Evolutionary conservation across 176 grass and related monocot species (phyloP).

Genomic region (Olyra latifolia): DNA sequence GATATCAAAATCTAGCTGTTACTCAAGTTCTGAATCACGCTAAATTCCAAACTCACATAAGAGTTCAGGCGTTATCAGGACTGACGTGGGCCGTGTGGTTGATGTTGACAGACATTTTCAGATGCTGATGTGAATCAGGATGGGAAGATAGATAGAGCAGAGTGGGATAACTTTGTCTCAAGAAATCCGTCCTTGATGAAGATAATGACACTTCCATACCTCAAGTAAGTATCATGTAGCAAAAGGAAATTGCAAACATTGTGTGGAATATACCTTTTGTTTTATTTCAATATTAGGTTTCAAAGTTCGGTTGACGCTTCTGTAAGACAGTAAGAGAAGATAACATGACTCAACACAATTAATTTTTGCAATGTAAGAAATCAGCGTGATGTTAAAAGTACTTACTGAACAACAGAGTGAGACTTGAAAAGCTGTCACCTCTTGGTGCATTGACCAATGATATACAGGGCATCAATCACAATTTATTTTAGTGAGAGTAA

Average conservation of each 20-base stretch:
- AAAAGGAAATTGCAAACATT: slow-evolving; percentile 14
- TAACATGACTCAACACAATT: not conserved
- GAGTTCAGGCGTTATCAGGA: slow-evolving; percentile 18
- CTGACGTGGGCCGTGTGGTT: not conserved
- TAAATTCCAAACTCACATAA: not conserved
- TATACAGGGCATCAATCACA: not conserved
- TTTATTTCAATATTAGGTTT: not conserved
- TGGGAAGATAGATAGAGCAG: slow-evolving; percentile 80
- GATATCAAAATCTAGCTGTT: slow-evolving; percentile 22
- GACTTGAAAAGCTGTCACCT: not conserved
- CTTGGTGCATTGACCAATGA: not conserved
- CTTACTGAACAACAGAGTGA: not conserved
- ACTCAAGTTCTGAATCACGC: not conserved
- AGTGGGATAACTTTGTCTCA: slow-evolving; percentile 81
- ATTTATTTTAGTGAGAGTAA: not conserved
- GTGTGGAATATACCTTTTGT: not conserved
- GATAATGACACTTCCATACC: slow-evolving; percentile 94
- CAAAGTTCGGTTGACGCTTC: not conserved
- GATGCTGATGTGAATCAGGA: slow-evolving; percentile 82
- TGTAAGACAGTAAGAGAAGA: not conserved
- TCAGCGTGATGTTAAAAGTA: not conserved
- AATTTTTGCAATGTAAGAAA: not conserved
- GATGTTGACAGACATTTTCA: slow-evolving; percentile 65
- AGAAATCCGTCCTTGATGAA: slow-evolving; percentile 83
- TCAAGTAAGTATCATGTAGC: slow-evolving; percentile 54